These are phyloP conservation scores for Ceriops tagal DNA, from an alignment of 345 rosid species.

Conservation along the genomic window DNA sequence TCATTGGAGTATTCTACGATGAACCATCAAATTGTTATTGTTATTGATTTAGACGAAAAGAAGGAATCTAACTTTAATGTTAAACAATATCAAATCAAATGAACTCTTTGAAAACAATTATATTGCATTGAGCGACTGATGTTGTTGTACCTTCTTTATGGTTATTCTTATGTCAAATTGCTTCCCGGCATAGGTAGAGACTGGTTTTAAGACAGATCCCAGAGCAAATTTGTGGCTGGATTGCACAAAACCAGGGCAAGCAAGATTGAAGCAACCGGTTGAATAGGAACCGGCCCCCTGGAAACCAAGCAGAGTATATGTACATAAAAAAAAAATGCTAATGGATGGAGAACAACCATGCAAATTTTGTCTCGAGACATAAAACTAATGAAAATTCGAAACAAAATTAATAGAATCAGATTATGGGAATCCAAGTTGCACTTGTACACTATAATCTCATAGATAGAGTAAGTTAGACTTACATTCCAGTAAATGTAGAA, in stretches of 20 bases:
- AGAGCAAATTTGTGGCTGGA: not conserved
- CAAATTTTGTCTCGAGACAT: no score
- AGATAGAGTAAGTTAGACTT: not conserved
- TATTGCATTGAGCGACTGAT: not conserved
- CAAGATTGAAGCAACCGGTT: slow-evolving; percentile 12
- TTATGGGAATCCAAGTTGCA: not conserved
- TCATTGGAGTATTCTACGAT: no score
- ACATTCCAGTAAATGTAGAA: slow-evolving; percentile 6
- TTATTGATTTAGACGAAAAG: no score
- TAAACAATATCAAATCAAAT: no score
- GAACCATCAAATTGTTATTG: no score
- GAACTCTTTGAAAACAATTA: no score
- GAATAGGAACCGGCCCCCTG: not conserved
- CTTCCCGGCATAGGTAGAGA: not conserved
- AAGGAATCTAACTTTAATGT: no score
- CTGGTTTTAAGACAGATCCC: not conserved
- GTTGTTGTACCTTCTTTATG: not conserved
- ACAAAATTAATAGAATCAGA: not conserved
- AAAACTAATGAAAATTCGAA: not conserved
- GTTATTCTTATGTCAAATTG: not conserved
- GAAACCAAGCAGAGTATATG: not conserved
- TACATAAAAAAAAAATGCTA: not conserved
- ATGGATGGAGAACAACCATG: no score
- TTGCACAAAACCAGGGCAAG: slow-evolving; percentile 22
- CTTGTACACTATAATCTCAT: not conserved